phyloP scores from a whole-genome alignment of 148 eudicot genomes.

The Pouteria glomerata region DNA sequence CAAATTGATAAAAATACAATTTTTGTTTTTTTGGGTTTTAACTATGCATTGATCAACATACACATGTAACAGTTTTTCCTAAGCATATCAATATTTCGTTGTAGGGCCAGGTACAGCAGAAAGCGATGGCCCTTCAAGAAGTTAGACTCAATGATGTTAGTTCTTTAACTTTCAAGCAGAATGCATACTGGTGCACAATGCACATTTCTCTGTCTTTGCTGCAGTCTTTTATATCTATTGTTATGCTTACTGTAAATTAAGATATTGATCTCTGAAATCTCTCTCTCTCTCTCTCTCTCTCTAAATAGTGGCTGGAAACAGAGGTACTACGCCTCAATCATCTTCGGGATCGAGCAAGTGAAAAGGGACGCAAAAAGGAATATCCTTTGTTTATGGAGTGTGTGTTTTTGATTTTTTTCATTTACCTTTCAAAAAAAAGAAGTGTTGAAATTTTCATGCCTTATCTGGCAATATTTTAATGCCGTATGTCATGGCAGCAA shows the following conservation, averaged over 20 bases:
- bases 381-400: slow-evolving; percentile 55
- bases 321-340: slow-evolving; percentile 75
- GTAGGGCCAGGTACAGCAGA: slow-evolving; percentile 83
- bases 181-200: neutral
- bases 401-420: neutral
- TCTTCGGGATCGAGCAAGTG: slow-evolving; percentile 90
- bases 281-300: neutral
- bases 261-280: slow-evolving; percentile 3
- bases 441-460: neutral
- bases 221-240: neutral
- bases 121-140: slow-evolving; percentile 66
- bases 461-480: neutral
- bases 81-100: slow-evolving; percentile 14
- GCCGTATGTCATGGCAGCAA: neutral
- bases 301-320: slow-evolving; percentile 58
- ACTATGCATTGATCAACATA: neutral
- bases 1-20: no score
- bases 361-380: slow-evolving; percentile 82
- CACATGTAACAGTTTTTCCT: neutral
- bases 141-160: slow-evolving; percentile 71
- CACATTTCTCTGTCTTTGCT: neutral
- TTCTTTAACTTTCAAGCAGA: slow-evolving; percentile 14
- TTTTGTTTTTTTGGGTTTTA: no score
- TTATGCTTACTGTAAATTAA: neutral
- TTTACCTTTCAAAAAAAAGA: no score